phyloP scores from a whole-genome alignment of 192 early-diverging fungal species.

The Mortierella antarctica region DNA sequence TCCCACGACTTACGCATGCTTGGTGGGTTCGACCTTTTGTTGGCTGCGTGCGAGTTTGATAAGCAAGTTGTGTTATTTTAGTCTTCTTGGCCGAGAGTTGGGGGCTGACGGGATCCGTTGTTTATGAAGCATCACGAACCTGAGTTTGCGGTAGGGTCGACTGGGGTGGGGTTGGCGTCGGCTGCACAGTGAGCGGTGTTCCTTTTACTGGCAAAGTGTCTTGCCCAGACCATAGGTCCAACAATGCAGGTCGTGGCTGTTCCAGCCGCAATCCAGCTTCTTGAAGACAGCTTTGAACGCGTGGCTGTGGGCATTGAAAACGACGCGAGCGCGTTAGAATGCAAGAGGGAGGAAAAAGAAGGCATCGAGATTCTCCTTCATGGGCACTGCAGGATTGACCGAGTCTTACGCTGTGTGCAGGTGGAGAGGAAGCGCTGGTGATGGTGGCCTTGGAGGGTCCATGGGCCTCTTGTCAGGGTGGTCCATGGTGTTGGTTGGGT shows the following conservation, averaged over 20 bases:
- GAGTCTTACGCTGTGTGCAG: slow-evolving; percentile 6
- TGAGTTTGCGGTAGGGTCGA: slow-evolving; percentile 1
- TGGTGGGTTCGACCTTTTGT: no score
- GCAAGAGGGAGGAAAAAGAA: background rate
- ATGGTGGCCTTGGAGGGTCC: slow-evolving; percentile 10
- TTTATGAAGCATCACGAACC: background rate
- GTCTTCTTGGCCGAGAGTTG: no score
- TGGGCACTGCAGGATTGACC: background rate
- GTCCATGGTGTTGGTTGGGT: background rate
- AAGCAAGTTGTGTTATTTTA: no score
- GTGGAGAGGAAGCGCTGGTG: slow-evolving; percentile 24
- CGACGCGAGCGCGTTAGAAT: background rate
- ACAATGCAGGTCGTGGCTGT: slow-evolving; percentile 21
- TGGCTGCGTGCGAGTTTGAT: no score
- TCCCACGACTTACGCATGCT: no score
- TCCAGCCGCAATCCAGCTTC: slow-evolving; percentile 11
- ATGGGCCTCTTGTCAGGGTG: background rate
- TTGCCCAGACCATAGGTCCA: slow-evolving; percentile 22
- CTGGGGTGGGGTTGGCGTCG: background rate
- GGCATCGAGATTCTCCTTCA: background rate
- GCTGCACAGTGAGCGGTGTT: slow-evolving; percentile 18
- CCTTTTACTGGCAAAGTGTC: slow-evolving; percentile 1
- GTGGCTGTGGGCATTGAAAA: background rate
- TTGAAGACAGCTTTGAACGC: background rate
- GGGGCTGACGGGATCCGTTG: no score